These are phyloP conservation scores for Fonsecaea pugnacius DNA, from an alignment of 2,329 filamentous ascomycete species.

Conservation along the genomic window DNA sequence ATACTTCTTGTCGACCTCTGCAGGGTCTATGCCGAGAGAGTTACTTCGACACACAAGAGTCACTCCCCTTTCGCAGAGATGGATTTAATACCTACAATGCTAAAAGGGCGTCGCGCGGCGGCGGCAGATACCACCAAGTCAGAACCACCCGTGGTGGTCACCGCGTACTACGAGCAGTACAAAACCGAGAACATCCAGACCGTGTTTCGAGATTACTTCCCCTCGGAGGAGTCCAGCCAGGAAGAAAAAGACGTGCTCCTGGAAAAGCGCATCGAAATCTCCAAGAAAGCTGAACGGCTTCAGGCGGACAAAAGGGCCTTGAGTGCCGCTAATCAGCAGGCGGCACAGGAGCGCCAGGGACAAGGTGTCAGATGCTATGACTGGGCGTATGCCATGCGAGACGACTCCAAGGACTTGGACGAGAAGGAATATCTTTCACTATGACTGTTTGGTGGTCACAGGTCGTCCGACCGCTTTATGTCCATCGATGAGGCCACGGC, in stretches of 20 bases:
- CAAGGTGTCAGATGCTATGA: conserved; percentile 7
- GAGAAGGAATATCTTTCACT: neutral
- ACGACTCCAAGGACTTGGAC: no score
- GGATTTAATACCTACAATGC: neutral
- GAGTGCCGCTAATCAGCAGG: conserved; percentile 3
- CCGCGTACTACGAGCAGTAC: conserved; percentile 6
- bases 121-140: no score
- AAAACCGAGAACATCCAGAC: conserved; percentile 6
- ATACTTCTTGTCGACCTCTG: neutral
- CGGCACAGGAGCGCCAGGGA: neutral
- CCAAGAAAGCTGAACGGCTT: neutral
- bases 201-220: conserved; percentile 7
- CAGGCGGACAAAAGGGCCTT: conserved; percentile 5
- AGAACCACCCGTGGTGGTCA: neutral
- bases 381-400: neutral
- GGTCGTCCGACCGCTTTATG: neutral
- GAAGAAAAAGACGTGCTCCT: conserved; percentile 5
- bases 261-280: conserved; percentile 7
- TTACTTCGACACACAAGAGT: neutral
- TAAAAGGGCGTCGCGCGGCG: neutral
- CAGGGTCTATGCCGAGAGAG: neutral
- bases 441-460: neutral
- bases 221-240: neutral
- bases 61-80: neutral
- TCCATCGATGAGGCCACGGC: neutral